Percentiles rank a stretch among this genome's conserved stretches.
Evolutionary conservation across 176 grass and related monocot species (phyloP).

Genomic region (Ampelocalamus luodianensis): DNA sequence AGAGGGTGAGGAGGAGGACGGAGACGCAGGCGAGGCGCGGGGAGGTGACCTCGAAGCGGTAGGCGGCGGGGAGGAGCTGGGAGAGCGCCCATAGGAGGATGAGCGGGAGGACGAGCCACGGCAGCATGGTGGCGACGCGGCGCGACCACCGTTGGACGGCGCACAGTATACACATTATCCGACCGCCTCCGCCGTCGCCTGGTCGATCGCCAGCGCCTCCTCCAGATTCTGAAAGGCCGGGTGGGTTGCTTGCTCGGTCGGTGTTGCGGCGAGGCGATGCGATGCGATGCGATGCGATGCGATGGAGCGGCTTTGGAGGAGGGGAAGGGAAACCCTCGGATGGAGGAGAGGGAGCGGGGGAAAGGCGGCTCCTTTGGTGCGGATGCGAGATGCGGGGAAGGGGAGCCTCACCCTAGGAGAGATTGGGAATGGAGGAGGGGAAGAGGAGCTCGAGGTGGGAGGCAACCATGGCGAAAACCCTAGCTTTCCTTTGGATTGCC

Average conservation of each 20-base stretch:
- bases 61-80: slow-evolving; percentile 77
- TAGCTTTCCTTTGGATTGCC: slow-evolving; percentile 45
- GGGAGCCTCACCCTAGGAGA: slow-evolving; percentile 14
- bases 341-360: slow-evolving; percentile 32
- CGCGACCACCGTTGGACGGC: slow-evolving; percentile 98
- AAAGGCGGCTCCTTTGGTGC: slow-evolving; percentile 29
- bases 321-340: slow-evolving; percentile 39
- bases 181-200: slow-evolving; percentile 37
- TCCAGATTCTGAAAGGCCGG: not conserved
- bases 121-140: slow-evolving; percentile 86
- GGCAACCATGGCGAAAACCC: slow-evolving; percentile 64
- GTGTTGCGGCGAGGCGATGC: slow-evolving; percentile 33
- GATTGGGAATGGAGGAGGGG: slow-evolving; percentile 20
- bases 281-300: slow-evolving; percentile 20
- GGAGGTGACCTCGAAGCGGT: slow-evolving; percentile 95
- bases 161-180: slow-evolving; percentile 98
- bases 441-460: not conserved
- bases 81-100: slow-evolving; percentile 84
- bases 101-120: slow-evolving; percentile 87
- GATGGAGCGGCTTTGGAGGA: not conserved
- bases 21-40: slow-evolving; percentile 88
- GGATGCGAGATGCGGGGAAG: slow-evolving; percentile 30
- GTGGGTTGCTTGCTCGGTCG: slow-evolving; percentile 37
- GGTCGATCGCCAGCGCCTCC: slow-evolving; percentile 56
- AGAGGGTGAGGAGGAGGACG: slow-evolving; percentile 92